Conservation (phyloP, 371 early-diverging fungal genomes). For the Zopfochytrium polystomum region DNA sequence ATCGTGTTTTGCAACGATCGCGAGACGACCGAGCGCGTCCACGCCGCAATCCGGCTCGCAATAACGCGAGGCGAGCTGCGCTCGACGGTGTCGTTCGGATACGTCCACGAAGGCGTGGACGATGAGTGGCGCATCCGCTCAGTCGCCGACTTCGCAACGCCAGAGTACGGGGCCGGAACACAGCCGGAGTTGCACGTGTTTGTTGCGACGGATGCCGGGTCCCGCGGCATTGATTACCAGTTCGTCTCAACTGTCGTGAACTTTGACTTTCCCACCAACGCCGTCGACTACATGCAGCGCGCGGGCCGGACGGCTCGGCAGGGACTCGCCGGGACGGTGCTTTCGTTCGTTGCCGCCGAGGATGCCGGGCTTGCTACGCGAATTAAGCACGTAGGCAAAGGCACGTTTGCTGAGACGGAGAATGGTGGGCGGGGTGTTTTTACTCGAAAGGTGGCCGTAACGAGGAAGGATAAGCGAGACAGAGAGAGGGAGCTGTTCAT, state of each 20-base stretch:
- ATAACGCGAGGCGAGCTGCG: neutral
- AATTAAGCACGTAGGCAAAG: neutral
- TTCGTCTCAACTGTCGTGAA: constrained; percentile 83
- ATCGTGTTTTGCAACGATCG: neutral
- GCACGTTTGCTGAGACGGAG: no score
- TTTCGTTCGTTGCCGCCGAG: constrained; percentile 1
- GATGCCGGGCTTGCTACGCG: constrained; percentile 1
- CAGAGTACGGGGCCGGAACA: no score
- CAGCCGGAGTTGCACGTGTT: constrained; percentile 35
- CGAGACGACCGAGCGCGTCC: neutral
- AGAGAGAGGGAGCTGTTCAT: no score
- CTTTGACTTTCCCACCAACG: constrained; percentile 86
- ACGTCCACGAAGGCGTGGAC: neutral
- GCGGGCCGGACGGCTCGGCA: constrained; percentile 88
- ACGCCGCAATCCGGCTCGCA: neutral
- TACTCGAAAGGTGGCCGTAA: no score
- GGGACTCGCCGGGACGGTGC: constrained; percentile 61
- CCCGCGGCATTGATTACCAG: constrained; percentile 87
- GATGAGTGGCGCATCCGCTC: neutral
- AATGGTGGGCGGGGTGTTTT: no score
- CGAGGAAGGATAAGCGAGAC: no score
- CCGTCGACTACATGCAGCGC: constrained; percentile 90
- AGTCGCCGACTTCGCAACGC: neutral
- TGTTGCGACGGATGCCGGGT: constrained; percentile 87
- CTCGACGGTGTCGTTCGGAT: neutral